Base-by-base conservation (phyloP, 2,329 filamentous ascomycete species). In the Ceratocystis eucalypticola region DNA sequence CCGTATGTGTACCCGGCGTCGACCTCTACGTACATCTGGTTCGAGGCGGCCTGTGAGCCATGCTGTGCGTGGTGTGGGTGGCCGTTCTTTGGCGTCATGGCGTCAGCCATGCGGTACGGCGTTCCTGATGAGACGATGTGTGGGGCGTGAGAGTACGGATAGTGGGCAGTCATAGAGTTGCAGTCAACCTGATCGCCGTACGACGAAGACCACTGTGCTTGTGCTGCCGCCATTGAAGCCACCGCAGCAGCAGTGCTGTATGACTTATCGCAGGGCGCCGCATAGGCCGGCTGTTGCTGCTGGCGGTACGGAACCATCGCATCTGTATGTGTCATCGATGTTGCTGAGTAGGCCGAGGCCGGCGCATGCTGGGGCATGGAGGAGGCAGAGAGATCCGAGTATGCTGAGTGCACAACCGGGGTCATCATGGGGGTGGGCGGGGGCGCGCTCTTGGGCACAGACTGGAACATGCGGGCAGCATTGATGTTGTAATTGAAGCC, bases 181-280 rank as follows among this genome's bases (percentile, higher is more conserved):
- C 77, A 77, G 66, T 77, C 76, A n/a, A 74, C 74, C 22, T 71
- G 69, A 20, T 77, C 75, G 0, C 71, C 67, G 66, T 78, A 78
- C 0, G 71, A 65, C 10, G 72, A 68, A 7, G 72, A 64, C 74
- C 77, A 78, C 3, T 65, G 61, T 6, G 61, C 22, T 41, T 41
- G 37, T 15, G 37, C 37, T 41, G 37, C 37, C 6, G 25, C 20
- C 10, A 45, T 48, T 17, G 41, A 25, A 45, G 61, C 37, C 41
- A 46, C 20, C 1, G 61, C 6, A 5, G 22, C 5, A 15, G 22
- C 5, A 15, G 37, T 44, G 37, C 5, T 46, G 41, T 63, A 48
- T 17, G 61, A 44, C 25, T 48, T 63, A n/a, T 63, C 61, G 41
- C 61, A 28, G 37, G 33, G 5, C 0, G 41, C 4, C 37, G 61